phyloP scores from a whole-genome alignment of 2,329 filamentous ascomycete genomes.

The Aspergillus carbonarius region DNA sequence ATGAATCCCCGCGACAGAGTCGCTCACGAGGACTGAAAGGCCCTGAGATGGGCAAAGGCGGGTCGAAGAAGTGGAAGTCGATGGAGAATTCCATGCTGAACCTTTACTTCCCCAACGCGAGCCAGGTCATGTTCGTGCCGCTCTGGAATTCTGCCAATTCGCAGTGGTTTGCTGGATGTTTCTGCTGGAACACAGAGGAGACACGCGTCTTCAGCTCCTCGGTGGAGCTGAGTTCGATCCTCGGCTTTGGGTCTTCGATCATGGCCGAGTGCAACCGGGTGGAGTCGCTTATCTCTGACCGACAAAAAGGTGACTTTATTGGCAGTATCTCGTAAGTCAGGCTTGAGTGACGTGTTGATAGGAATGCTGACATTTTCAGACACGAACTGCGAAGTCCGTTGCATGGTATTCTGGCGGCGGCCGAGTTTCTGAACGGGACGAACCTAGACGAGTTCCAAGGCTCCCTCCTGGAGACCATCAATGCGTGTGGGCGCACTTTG shows the following conservation, averaged over 20 bases:
- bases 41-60: slow-evolving; percentile 20
- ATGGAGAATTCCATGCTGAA: slow-evolving; percentile 42
- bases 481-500: slow-evolving; percentile 43
- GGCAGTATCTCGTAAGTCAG: slow-evolving; percentile 40
- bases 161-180: slow-evolving; percentile 49
- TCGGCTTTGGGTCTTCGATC: slow-evolving; percentile 43
- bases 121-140: slow-evolving; percentile 52
- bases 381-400: slow-evolving; percentile 46
- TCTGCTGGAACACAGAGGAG: slow-evolving; percentile 43
- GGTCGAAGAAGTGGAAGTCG: slow-evolving; percentile 31
- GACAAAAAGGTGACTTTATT: slow-evolving; percentile 46
- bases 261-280: slow-evolving; percentile 46
- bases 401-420: slow-evolving; percentile 44
- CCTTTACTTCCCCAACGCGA: slow-evolving; percentile 48
- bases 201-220: slow-evolving; percentile 38
- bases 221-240: slow-evolving; percentile 41
- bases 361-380: slow-evolving; percentile 9
- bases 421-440: slow-evolving; percentile 43
- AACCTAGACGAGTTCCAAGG: slow-evolving; percentile 41
- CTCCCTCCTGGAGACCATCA: slow-evolving; percentile 41
- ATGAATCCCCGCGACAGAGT: slow-evolving; percentile 32
- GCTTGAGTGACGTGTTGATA: background rate
- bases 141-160: slow-evolving; percentile 52
- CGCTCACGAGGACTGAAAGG: slow-evolving; percentile 12
- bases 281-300: slow-evolving; percentile 44